Percentiles rank a stretch among this genome's conserved stretches.
Evolutionary conservation across 1,284 basidiomycete species (phyloP).

Genomic region (Cryptococcus neoformans): DNA sequence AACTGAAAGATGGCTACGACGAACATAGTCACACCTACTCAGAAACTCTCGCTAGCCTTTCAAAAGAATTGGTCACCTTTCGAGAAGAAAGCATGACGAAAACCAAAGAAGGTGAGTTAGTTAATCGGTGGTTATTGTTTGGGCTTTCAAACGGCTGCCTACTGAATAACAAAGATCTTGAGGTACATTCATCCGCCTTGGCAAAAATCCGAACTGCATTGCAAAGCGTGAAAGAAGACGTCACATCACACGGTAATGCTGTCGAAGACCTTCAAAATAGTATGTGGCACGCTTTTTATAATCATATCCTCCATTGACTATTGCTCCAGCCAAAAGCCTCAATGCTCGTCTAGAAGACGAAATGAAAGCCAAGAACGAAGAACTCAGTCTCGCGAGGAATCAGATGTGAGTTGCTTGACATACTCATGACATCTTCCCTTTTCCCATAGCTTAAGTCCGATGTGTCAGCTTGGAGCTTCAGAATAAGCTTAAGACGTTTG

Average conservation of each 20-base stretch:
- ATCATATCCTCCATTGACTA: neutral
- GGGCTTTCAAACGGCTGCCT: neutral
- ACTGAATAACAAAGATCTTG: neutral
- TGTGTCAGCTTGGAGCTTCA: neutral
- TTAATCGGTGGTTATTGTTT: neutral
- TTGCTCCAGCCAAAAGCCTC: neutral
- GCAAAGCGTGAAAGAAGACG: neutral
- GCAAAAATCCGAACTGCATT: neutral
- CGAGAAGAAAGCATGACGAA: neutral
- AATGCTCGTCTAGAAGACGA: neutral
- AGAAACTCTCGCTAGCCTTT: neutral
- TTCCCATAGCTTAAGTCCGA: neutral
- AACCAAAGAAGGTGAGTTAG: conserved; percentile 1
- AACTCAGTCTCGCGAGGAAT: neutral
- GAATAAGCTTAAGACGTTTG: neutral
- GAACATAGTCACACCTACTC: neutral
- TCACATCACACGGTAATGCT: neutral
- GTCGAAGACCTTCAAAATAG: neutral
- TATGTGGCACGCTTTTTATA: neutral
- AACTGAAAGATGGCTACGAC: neutral
- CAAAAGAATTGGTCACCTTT: neutral
- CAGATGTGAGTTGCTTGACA: neutral
- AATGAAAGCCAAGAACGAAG: neutral
- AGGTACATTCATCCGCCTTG: neutral
- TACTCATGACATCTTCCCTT: neutral